A percentile compares a stretch with the other conserved stretches of the same genome.
phyloP scores from a whole-genome alignment of 2,329 filamentous ascomycete species.

The Fusarium equiseti region DNA sequence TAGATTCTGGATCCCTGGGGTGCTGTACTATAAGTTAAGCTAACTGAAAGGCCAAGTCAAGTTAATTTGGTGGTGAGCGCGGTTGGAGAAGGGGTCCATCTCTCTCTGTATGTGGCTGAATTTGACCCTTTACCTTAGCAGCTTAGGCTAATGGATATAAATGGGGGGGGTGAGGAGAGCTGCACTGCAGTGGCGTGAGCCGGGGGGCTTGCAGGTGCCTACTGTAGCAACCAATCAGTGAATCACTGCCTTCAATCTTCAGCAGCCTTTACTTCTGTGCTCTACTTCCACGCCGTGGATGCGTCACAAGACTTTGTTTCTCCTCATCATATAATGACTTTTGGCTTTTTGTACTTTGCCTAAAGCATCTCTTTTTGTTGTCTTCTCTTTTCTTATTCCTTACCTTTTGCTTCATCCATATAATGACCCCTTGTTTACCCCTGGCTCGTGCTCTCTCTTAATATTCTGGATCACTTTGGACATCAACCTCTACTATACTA shows the following conservation, averaged over 20 bases:
- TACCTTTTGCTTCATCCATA: conserved; percentile 1
- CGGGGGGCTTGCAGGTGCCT: conserved; percentile 13
- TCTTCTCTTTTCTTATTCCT: conserved; percentile 11
- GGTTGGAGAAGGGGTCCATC: conserved; percentile 20
- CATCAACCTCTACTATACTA: neutral
- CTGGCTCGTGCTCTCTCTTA: conserved; percentile 31
- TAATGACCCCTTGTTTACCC: conserved; percentile 13
- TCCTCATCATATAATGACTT: conserved; percentile 1
- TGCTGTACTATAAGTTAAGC: conserved; percentile 7
- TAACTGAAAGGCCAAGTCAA: conserved; percentile 6
- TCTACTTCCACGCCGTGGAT: conserved; percentile 18
- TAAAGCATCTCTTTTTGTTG: neutral
- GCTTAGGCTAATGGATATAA: conserved; percentile 33
- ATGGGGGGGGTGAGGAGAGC: conserved; percentile 12
- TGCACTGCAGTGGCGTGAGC: neutral
- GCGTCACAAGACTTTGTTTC: conserved; percentile 16
- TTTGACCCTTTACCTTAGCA: conserved; percentile 24
- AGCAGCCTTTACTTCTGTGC: conserved; percentile 18
- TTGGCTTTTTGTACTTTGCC: neutral
- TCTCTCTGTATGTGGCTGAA: conserved; percentile 27
- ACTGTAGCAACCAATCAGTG: conserved; percentile 20
- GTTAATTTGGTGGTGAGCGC: conserved; percentile 21
- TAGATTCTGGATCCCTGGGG: conserved; percentile 10
- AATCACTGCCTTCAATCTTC: conserved; percentile 17
- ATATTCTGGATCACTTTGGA: conserved; percentile 20